Conservation (phyloP, 2,329 filamentous ascomycete genomes). For the Paraconiothyrium sp. region DNA sequence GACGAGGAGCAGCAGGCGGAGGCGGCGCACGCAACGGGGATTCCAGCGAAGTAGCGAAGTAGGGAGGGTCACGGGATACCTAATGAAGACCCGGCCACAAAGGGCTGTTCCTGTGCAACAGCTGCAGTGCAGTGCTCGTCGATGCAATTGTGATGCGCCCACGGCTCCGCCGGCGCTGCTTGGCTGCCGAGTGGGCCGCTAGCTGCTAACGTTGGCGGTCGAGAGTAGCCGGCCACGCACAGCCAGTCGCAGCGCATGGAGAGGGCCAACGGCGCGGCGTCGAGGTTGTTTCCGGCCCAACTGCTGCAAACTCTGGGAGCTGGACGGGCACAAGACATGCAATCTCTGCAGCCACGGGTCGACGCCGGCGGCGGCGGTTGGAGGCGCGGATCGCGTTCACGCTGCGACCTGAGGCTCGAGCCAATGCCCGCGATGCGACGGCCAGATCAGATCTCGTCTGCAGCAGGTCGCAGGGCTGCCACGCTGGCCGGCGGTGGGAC, state of each 20-base stretch:
- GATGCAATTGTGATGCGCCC: background rate
- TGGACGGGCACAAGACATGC: slow-evolving; percentile 1
- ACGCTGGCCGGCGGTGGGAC: slow-evolving; percentile 35
- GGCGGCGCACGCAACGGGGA: slow-evolving; percentile 52
- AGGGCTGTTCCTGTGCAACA: background rate
- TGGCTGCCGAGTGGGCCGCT: background rate
- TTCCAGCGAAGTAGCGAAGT: slow-evolving; percentile 32
- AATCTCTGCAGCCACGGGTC: slow-evolving; percentile 13
- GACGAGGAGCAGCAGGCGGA: slow-evolving; percentile 31
- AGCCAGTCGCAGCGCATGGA: slow-evolving; percentile 23
- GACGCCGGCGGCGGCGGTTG: background rate
- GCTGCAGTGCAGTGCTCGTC: background rate
- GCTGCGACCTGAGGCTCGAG: background rate
- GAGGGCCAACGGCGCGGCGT: slow-evolving; percentile 11
- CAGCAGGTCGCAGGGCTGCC: slow-evolving; percentile 18
- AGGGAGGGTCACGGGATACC: background rate
- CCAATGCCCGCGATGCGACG: background rate
- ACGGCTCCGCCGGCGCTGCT: slow-evolving; percentile 5
- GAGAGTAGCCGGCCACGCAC: slow-evolving; percentile 7
- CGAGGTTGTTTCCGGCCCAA: slow-evolving; percentile 4
- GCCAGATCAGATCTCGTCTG: slow-evolving; percentile 15
- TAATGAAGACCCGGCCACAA: background rate
- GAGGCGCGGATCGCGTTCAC: too few species aligned
- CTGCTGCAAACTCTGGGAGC: background rate
- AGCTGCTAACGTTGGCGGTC: background rate